Percentiles rank a stretch among this genome's conserved stretches.
Conservation (phyloP, 2,329 filamentous ascomycete species). For the Claviceps sp. region DNA sequence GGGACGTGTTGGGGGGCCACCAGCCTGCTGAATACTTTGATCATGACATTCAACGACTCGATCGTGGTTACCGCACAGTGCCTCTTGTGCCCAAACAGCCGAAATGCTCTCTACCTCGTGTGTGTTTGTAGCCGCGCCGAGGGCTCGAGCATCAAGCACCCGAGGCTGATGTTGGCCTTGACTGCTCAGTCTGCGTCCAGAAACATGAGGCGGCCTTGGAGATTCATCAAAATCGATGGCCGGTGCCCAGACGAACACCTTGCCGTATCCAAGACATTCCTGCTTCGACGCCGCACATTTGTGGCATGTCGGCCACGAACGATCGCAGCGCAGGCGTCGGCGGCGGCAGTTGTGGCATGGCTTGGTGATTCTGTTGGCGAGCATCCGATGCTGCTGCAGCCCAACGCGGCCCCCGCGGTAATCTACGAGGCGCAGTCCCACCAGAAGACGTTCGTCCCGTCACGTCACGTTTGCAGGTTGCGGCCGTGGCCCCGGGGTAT, state of each 20-base stretch:
- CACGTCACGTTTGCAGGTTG: neutral
- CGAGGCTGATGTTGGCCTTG: neutral
- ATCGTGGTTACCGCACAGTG: neutral
- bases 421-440: neutral
- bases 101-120: neutral
- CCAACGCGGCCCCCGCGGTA: neutral
- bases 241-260: slow-evolving; percentile 45
- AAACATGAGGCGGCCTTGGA: slow-evolving; percentile 20
- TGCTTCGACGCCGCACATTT: slow-evolving; percentile 43
- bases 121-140: neutral
- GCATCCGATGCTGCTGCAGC: slow-evolving; percentile 11
- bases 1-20: neutral
- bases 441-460: neutral
- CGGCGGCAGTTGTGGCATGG: slow-evolving; percentile 50
- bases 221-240: slow-evolving; percentile 36
- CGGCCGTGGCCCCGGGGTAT: neutral
- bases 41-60: neutral
- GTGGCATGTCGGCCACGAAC: slow-evolving; percentile 43
- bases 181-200: slow-evolving; percentile 5
- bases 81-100: neutral
- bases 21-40: neutral
- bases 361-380: slow-evolving; percentile 25
- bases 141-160: neutral
- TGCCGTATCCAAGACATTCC: slow-evolving; percentile 49
- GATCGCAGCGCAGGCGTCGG: slow-evolving; percentile 47